Percentiles rank a stretch among this genome's conserved stretches.
Evolutionary conservation across 1,284 basidiomycete species (phyloP).

Genomic region (Cutaneotrichosporon cutaneum): DNA sequence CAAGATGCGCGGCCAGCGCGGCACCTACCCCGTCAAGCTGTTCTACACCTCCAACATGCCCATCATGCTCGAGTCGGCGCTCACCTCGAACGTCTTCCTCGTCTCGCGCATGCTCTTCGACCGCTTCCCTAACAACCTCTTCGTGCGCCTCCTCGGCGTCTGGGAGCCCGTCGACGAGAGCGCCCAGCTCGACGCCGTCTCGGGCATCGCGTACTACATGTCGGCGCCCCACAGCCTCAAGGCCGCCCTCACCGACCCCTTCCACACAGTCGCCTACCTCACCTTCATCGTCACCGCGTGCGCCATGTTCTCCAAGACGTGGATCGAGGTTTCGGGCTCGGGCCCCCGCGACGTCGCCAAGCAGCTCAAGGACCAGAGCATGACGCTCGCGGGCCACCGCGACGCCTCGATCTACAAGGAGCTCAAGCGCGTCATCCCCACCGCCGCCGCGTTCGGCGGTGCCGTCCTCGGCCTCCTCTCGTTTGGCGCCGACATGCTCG

Average conservation of each 20-base stretch:
- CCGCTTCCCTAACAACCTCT: constrained; percentile 87
- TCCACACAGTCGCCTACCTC: constrained; percentile 91
- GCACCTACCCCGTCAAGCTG: constrained; percentile 93
- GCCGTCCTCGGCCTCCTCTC: constrained; percentile 90
- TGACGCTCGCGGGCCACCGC: constrained; percentile 98
- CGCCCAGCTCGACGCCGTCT: constrained; percentile 82
- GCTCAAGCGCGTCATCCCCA: constrained; percentile 94
- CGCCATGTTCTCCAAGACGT: constrained; percentile 97
- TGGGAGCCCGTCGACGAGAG: constrained; percentile 98
- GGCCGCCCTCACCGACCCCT: constrained; percentile 82
- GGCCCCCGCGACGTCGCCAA: constrained; percentile 95
- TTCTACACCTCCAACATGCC: constrained; percentile 99
- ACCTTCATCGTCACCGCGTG: constrained; percentile 90
- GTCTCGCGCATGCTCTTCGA: constrained; percentile 91
- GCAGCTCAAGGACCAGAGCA: constrained; percentile 97
- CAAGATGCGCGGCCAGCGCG: constrained; percentile 91
- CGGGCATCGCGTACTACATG: constrained; percentile 97
- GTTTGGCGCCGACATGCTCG: constrained; percentile 94
- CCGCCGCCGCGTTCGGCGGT: constrained; percentile 94
- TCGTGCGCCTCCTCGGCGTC: constrained; percentile 85
- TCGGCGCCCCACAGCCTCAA: constrained; percentile 90
- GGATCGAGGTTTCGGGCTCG: constrained; percentile 97
- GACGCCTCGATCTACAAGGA: constrained; percentile 99
- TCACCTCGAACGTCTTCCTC: constrained; percentile 94
- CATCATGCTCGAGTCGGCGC: constrained; percentile 95